These are phyloP conservation scores for Alnus glutinosa DNA, from an alignment of 306 rosid genomes.

Conservation along the genomic window DNA sequence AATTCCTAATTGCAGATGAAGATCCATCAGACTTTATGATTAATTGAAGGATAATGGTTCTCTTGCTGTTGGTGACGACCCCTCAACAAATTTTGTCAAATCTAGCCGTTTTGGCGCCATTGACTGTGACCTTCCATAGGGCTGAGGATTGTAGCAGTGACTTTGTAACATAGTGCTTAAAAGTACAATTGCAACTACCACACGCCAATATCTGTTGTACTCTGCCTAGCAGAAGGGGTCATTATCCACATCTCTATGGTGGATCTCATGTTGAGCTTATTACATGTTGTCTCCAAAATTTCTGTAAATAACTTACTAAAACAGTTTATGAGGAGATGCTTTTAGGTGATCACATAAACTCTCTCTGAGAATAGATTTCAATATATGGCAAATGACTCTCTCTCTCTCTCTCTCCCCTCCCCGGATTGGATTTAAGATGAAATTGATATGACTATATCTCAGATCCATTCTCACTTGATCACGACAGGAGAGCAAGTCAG, in stretches of 20 bases:
- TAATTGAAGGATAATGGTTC: constrained; percentile 11
- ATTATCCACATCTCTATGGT: constrained; percentile 40
- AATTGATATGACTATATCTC: no score
- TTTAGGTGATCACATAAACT: not conserved
- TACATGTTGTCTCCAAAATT: not conserved
- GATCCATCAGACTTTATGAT: constrained; percentile 17
- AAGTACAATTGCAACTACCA: constrained; percentile 17
- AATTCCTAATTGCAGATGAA: constrained; percentile 21
- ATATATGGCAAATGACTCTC: not conserved
- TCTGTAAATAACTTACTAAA: constrained; percentile 18
- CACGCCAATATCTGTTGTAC: constrained; percentile 9
- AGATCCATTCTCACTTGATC: no score
- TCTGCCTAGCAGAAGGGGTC: constrained; percentile 31
- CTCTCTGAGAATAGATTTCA: not conserved
- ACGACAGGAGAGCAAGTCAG: no score
- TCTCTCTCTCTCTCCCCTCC: not conserved
- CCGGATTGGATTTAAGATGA: no score
- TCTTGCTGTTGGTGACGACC: constrained; percentile 14
- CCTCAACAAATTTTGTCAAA: constrained; percentile 12
- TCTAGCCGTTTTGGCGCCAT: constrained; percentile 29
- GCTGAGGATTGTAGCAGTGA: constrained; percentile 5
- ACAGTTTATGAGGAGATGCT: not conserved
- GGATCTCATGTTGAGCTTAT: constrained; percentile 43
- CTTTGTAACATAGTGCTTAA: constrained; percentile 37
- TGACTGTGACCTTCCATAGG: constrained; percentile 8